Percentiles rank a stretch among this genome's conserved stretches.
phyloP scores from a whole-genome alignment of 2,329 filamentous ascomycete species.

The Cordyceps tenuipes region DNA sequence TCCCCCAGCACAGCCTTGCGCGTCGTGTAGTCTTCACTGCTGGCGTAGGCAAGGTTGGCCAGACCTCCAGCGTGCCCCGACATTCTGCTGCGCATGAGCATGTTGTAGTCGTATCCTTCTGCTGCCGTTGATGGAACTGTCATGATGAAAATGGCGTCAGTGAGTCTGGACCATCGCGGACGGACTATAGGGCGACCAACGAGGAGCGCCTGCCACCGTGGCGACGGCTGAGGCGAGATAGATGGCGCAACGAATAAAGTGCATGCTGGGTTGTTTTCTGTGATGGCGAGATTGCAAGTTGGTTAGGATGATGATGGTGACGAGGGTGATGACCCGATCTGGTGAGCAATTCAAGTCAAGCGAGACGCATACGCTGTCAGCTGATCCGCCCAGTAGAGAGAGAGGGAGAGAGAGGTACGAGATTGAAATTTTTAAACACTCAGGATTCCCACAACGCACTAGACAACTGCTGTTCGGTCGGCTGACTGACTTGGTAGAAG shows the following conservation, averaged over 20 bases:
- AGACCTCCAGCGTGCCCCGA: neutral
- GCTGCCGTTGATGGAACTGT: neutral
- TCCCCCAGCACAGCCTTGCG: neutral
- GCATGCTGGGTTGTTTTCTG: neutral
- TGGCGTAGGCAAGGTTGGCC: neutral
- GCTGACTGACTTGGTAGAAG: too few species aligned
- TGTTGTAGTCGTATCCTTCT: neutral
- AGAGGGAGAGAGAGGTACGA: neutral
- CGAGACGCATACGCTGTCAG: too few species aligned
- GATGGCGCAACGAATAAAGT: neutral
- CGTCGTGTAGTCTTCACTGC: neutral
- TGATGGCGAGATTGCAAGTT: neutral
- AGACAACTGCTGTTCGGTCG: too few species aligned
- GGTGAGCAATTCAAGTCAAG: neutral
- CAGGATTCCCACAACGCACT: neutral
- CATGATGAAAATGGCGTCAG: neutral
- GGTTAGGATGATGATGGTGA: neutral
- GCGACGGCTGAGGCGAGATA: neutral
- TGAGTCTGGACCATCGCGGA: neutral
- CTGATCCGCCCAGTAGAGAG: neutral
- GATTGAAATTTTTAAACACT: neutral
- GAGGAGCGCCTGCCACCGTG: neutral
- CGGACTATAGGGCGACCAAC: neutral
- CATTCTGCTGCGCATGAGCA: neutral
- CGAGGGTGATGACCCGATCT: neutral